Evolutionary conservation across 306 rosid genomes (phyloP), one percentile per base, ranked within the genome.

Genomic region (Prunus mume): DNA sequence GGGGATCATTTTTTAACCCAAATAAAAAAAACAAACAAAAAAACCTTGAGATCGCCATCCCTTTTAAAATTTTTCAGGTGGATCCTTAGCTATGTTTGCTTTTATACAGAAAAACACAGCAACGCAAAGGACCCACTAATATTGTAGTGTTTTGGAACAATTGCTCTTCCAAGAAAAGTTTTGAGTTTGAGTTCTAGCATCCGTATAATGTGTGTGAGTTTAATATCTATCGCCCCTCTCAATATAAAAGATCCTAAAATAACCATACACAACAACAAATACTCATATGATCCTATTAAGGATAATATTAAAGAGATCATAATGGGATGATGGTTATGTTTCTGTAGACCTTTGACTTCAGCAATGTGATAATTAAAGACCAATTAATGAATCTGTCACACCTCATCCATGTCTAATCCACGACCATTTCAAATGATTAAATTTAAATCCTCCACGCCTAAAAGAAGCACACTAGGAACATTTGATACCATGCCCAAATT

Each of bases 341-440:
- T 8, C 46, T 41, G 64, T 55, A 52, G 47, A 55, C n/a, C 45
- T 38, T 67, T 67, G 80, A 76, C 80, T 55, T 24, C 9, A 25
- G 17, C 45, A 32, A 8, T 75, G 15, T 32, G 52, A 65, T 34
- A 15, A 32, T 22, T 14, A 2, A 2, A 13, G 10, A 61, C 19
- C 65, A 57, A 20, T 17, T 51, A 3, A 47, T 8, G 6, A 18
- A 18, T 54, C 17, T 50, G 7, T 50, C 55, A 50, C 18, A 13
- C 18, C 7, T 15, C n/a, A 50, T 50, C 15, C 55, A 50, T 14
- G 55, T 50, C 15, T 15, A 4, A 50, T 38, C 43, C 43, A 7
- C 43, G 7, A 38, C 43, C 43, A 38, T 38, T 38, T 38, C 43
- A 38, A 38, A 38, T 38, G 43, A 38, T 38, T 38, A 38, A 6